phyloP scores from a whole-genome alignment of 345 rosid species.

The Lepidium sativum region DNA sequence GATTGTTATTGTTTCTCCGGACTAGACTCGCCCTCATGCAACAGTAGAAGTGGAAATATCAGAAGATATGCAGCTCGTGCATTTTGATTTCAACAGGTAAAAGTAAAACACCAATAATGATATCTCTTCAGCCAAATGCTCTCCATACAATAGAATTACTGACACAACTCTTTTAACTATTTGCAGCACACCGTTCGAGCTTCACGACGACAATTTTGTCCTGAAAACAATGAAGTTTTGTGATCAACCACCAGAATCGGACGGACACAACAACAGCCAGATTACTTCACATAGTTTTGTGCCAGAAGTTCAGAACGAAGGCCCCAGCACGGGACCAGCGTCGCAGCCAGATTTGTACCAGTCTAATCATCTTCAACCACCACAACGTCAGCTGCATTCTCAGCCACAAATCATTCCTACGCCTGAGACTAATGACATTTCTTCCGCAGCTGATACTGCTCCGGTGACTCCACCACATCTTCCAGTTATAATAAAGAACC shows the following conservation, averaged over 20 bases:
- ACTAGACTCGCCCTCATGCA: conserved; percentile 94
- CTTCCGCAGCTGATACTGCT: conserved; percentile 4
- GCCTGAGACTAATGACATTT: conserved; percentile 18
- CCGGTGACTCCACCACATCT: conserved; percentile 45
- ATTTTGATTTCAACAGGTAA: conserved; percentile 96
- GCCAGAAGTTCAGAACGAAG: conserved; percentile 37
- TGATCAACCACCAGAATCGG: conserved; percentile 36
- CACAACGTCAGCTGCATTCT: conserved; percentile 11
- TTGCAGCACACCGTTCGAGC: conserved; percentile 97
- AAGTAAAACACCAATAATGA: neutral
- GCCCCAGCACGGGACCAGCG: conserved; percentile 44
- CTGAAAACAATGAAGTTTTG: conserved; percentile 91
- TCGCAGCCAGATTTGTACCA: conserved; percentile 20
- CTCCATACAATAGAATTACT: neutral
- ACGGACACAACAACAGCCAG: conserved; percentile 27
- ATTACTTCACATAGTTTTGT: conserved; percentile 15
- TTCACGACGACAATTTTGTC: conserved; percentile 93
- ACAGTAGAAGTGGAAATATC: conserved; percentile 99
- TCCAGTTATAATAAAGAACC: conserved; percentile 61
- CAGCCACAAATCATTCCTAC: conserved; percentile 32
- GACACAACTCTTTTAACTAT: neutral
- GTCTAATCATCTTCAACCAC: conserved; percentile 16
- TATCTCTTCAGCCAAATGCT: neutral
- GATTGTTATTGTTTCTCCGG: neutral
- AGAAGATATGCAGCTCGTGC: conserved; percentile 99